These are phyloP conservation scores for Beauveria medogensis DNA, from an alignment of 2,329 filamentous ascomycete species.

Conservation along the genomic window DNA sequence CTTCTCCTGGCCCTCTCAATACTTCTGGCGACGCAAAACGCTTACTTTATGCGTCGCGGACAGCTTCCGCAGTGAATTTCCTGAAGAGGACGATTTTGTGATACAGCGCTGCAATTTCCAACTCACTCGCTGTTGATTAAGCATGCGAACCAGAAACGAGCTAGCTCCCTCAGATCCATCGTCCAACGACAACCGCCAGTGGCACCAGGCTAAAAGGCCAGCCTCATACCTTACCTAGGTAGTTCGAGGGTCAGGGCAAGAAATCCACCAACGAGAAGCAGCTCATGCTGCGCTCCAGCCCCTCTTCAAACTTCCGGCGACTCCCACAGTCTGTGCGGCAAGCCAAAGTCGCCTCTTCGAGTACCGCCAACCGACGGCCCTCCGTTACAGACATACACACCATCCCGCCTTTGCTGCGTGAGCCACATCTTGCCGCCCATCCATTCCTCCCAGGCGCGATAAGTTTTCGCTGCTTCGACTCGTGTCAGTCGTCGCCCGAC, in stretches of 20 bases:
- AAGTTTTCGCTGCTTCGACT: conserved; percentile 4
- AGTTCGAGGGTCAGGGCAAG: background rate
- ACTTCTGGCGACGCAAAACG: background rate
- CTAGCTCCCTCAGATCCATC: background rate
- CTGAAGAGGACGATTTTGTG: background rate
- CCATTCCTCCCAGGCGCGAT: background rate
- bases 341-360: conserved; percentile 6
- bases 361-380: conserved; percentile 3
- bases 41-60: background rate
- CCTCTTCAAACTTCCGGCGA: conserved; percentile 1
- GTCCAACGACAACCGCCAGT: background rate
- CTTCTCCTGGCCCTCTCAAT: background rate
- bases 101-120: background rate
- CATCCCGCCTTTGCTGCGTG: background rate
- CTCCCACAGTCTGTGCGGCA: conserved; percentile 6
- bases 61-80: background rate
- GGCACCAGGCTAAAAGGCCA: background rate
- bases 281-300: background rate
- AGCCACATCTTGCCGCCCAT: conserved; percentile 1
- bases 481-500: background rate
- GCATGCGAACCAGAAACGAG: background rate
- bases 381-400: conserved; percentile 7
- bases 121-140: background rate
- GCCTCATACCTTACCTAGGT: background rate
- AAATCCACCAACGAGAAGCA: background rate